Evolutionary conservation across 768 basidiomycete genomes (phyloP).

Genomic region (Phanerochaete carnosa): DNA sequence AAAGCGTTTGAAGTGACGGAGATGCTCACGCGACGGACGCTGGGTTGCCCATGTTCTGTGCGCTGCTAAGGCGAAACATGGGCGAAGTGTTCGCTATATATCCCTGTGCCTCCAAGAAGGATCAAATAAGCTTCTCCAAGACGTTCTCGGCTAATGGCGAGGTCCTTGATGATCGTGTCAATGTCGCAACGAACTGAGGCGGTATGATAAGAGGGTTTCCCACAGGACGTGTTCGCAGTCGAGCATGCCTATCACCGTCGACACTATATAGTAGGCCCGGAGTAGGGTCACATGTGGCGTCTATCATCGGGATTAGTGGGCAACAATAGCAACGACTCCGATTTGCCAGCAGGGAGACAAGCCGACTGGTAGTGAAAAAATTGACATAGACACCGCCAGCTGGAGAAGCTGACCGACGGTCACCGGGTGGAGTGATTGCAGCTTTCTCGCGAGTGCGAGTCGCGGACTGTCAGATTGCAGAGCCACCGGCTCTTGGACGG

Average conservation of each 20-base stretch:
- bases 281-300: background rate
- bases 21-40: conserved; percentile 10
- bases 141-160: background rate
- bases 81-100: background rate
- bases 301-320: background rate
- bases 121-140: background rate
- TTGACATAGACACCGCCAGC: background rate
- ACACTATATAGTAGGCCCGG: background rate
- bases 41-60: conserved; percentile 5
- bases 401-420: background rate
- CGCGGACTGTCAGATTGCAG: no score
- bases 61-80: background rate
- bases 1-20: background rate
- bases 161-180: background rate
- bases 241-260: background rate
- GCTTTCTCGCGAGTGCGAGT: no score
- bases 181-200: background rate
- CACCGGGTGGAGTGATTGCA: no score
- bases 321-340: background rate
- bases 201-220: background rate
- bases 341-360: background rate
- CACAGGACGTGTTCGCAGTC: background rate
- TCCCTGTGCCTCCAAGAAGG: background rate
- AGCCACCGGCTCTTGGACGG: no score
- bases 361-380: background rate